Conservation (phyloP, 805 yeast species). For the Candida jianshihensis region DNA sequence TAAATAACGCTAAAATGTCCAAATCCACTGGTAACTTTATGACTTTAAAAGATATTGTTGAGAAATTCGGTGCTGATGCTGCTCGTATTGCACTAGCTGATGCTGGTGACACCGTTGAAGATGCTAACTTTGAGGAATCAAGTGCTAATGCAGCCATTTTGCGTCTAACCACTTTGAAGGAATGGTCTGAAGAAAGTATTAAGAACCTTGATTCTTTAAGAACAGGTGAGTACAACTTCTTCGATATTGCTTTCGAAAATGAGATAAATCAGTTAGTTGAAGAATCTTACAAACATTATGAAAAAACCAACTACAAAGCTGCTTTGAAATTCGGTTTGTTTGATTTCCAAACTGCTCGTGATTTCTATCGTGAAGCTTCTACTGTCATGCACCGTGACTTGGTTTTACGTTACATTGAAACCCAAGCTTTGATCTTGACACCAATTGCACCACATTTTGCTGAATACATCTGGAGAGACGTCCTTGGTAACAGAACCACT, state of each 20-base stretch:
- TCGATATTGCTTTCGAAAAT: constrained; percentile 85
- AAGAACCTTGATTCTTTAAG: constrained; percentile 46
- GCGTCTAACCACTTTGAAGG: constrained; percentile 85
- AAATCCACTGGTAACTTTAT: constrained; percentile 96
- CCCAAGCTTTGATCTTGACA: constrained; percentile 75
- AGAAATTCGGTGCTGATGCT: constrained; percentile 96
- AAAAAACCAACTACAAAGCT: constrained; percentile 69
- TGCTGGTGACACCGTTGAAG: constrained; percentile 96
- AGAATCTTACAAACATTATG: constrained; percentile 65
- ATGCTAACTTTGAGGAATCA: constrained; percentile 94
- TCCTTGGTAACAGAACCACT: constrained; percentile 57
- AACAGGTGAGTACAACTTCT: constrained; percentile 51
- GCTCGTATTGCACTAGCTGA: constrained; percentile 96
- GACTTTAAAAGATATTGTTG: constrained; percentile 78
- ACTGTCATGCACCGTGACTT: constrained; percentile 76
- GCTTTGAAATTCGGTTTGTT: constrained; percentile 89
- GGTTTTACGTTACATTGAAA: constrained; percentile 73
- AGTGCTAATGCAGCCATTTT: constrained; percentile 96
- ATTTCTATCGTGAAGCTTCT: constrained; percentile 82
- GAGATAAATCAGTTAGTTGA: constrained; percentile 83
- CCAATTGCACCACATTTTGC: constrained; percentile 97
- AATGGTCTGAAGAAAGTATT: constrained; percentile 85
- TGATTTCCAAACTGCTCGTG: constrained; percentile 93
- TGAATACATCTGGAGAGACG: constrained; percentile 82
- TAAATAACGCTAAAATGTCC: constrained; percentile 97